Conservation (phyloP, 139 green algal species). For the Yamagishiella unicocca region DNA sequence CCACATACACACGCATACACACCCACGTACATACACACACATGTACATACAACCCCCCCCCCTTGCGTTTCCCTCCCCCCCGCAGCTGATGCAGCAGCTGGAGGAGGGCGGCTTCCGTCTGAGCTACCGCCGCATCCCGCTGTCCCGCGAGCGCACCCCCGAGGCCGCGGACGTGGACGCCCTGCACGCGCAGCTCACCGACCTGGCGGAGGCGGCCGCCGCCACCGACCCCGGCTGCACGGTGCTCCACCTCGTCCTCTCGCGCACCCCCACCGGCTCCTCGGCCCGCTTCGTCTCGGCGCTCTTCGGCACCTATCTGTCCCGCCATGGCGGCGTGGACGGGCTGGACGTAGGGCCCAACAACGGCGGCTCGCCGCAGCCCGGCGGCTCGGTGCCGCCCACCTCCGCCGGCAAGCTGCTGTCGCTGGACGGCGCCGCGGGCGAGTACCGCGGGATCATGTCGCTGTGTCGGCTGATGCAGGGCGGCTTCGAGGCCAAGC, state of each 20-base stretch:
- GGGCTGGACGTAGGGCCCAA: no score
- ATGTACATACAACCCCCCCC: no score
- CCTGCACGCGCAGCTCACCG: slow-evolving; percentile 60
- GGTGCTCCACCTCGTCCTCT: slow-evolving; percentile 81
- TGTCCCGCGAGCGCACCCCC: slow-evolving; percentile 90
- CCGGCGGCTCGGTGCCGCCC: not conserved
- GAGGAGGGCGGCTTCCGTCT: slow-evolving; percentile 76
- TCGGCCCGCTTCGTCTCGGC: slow-evolving; percentile 76
- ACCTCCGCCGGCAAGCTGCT: not conserved
- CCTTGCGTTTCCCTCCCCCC: not conserved
- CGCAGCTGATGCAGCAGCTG: slow-evolving; percentile 66
- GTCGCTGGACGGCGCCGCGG: slow-evolving; percentile 54
- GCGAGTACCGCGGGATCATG: slow-evolving; percentile 85
- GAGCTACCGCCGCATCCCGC: slow-evolving; percentile 82
- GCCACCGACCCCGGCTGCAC: not conserved
- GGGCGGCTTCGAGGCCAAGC: slow-evolving; percentile 79
- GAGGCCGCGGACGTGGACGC: slow-evolving; percentile 81
- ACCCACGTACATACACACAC: no score
- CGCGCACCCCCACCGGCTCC: slow-evolving; percentile 78
- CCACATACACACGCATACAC: no score
- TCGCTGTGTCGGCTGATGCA: slow-evolving; percentile 77
- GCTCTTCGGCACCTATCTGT: slow-evolving; percentile 60
- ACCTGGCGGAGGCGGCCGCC: not conserved
- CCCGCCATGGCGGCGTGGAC: not conserved
- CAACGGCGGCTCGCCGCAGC: not conserved